Evolutionary conservation across 2,329 filamentous ascomycete genomes (phyloP).

Genomic region (Cercospora beticola): DNA sequence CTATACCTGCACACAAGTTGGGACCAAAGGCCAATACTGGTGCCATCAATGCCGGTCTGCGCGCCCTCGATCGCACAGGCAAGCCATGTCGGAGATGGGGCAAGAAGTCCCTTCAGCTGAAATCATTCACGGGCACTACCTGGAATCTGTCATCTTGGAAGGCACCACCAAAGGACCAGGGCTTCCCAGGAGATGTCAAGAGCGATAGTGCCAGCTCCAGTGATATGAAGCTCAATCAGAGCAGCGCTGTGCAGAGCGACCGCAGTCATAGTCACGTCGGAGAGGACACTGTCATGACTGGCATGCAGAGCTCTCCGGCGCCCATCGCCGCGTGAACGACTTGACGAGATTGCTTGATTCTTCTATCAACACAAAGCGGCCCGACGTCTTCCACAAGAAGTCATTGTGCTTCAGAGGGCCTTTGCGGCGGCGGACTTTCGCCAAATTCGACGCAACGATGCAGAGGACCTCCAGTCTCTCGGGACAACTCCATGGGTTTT

Average conservation of each 20-base stretch:
- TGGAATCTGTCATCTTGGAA: slow-evolving; percentile 86
- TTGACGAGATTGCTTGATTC: background rate
- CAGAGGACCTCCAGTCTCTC: background rate
- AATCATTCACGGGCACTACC: slow-evolving; percentile 84
- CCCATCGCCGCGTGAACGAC: slow-evolving; percentile 14
- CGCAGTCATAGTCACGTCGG: slow-evolving; percentile 54
- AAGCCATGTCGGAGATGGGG: slow-evolving; percentile 91
- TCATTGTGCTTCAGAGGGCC: background rate
- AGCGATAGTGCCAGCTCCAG: slow-evolving; percentile 57
- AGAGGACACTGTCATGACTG: slow-evolving; percentile 33
- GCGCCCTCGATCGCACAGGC: slow-evolving; percentile 87
- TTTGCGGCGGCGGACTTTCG: background rate
- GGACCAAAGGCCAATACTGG: slow-evolving; percentile 96
- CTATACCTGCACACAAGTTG: slow-evolving; percentile 68
- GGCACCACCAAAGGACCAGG: slow-evolving; percentile 58
- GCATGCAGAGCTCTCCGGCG: slow-evolving; percentile 39
- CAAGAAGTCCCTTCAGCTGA: slow-evolving; percentile 76
- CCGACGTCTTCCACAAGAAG: background rate
- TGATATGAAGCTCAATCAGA: slow-evolving; percentile 54
- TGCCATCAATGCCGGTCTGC: slow-evolving; percentile 93
- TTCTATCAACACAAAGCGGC: background rate
- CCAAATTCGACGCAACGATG: background rate
- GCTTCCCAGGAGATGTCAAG: slow-evolving; percentile 61
- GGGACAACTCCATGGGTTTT: background rate
- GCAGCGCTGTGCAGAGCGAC: slow-evolving; percentile 60